Evolutionary conservation across 352 stramenopile species (phyloP).

Genomic region (Phytophthora pistaciae): DNA sequence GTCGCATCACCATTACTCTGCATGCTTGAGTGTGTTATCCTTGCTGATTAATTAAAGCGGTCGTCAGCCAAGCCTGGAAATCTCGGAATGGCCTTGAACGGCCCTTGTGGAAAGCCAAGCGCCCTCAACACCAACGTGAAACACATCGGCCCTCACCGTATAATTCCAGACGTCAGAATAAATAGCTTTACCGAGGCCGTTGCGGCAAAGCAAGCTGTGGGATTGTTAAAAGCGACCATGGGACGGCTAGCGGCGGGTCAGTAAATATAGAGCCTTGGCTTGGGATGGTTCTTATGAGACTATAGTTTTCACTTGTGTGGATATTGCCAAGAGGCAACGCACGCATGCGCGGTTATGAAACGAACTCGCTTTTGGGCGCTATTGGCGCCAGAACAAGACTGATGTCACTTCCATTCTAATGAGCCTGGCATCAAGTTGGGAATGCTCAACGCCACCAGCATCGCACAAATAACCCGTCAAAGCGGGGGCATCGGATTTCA

Average conservation of each 20-base stretch:
- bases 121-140: neutral
- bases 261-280: slow-evolving; percentile 30
- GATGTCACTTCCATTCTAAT: slow-evolving; percentile 26
- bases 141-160: slow-evolving; percentile 6
- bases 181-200: slow-evolving; percentile 33
- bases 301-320: neutral
- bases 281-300: slow-evolving; percentile 40
- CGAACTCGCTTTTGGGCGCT: slow-evolving; percentile 14
- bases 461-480: slow-evolving; percentile 18
- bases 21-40: slow-evolving; percentile 18
- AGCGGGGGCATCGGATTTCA: slow-evolving; percentile 9
- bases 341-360: slow-evolving; percentile 28
- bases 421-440: slow-evolving; percentile 5
- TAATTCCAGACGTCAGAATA: slow-evolving; percentile 29
- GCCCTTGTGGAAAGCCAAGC: slow-evolving; percentile 2
- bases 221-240: slow-evolving; percentile 13
- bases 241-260: slow-evolving; percentile 20
- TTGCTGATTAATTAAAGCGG: slow-evolving; percentile 3
- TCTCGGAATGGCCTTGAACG: slow-evolving; percentile 29
- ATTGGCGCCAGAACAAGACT: slow-evolving; percentile 6
- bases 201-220: slow-evolving; percentile 23
- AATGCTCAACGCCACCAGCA: slow-evolving; percentile 1
- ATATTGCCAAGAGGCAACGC: neutral
- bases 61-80: slow-evolving; percentile 15
- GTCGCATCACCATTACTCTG: slow-evolving; percentile 13